Evolutionary conservation across 179 eudicot genomes (phyloP).

Genomic region (Spinacia oleracea): DNA sequence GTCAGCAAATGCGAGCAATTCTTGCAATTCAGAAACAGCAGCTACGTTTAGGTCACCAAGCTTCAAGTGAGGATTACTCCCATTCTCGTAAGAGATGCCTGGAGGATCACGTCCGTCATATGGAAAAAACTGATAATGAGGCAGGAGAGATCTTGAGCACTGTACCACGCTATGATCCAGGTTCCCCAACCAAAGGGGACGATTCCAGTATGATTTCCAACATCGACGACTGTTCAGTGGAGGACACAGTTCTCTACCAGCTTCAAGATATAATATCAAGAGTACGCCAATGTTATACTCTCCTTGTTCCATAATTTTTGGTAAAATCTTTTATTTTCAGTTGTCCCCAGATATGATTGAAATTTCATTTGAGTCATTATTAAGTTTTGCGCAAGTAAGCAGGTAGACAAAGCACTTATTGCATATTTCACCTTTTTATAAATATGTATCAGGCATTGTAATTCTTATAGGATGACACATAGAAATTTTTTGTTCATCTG

Average conservation of each 20-base stretch:
- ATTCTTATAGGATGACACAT: neutral
- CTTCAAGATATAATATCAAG: conserved; percentile 59
- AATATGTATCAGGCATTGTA: neutral
- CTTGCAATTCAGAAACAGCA: conserved; percentile 85
- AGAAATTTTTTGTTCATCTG: too few relatives aligned
- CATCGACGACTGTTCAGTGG: conserved; percentile 48
- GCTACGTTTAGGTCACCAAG: conserved; percentile 49
- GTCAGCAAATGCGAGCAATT: conserved; percentile 85
- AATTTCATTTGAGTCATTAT: neutral
- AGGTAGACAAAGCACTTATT: neutral
- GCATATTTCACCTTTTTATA: neutral
- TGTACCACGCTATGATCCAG: conserved; percentile 40
- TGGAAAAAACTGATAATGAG: conserved; percentile 41
- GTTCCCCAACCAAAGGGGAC: conserved; percentile 44
- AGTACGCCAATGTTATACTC: conserved; percentile 35
- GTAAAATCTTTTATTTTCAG: neutral
- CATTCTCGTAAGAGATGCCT: conserved; percentile 26
- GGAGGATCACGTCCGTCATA: conserved; percentile 29
- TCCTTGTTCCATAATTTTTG: neutral
- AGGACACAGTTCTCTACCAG: conserved; percentile 55
- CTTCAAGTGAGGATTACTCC: conserved; percentile 30
- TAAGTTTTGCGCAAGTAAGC: neutral
- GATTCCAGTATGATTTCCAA: conserved; percentile 38
- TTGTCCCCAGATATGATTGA: neutral
- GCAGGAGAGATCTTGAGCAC: conserved; percentile 32